Percentiles rank a stretch among this genome's conserved stretches.
Evolutionary conservation across 2,329 filamentous ascomycete genomes (phyloP).

Genomic region (Chrysoporthe puriensis): DNA sequence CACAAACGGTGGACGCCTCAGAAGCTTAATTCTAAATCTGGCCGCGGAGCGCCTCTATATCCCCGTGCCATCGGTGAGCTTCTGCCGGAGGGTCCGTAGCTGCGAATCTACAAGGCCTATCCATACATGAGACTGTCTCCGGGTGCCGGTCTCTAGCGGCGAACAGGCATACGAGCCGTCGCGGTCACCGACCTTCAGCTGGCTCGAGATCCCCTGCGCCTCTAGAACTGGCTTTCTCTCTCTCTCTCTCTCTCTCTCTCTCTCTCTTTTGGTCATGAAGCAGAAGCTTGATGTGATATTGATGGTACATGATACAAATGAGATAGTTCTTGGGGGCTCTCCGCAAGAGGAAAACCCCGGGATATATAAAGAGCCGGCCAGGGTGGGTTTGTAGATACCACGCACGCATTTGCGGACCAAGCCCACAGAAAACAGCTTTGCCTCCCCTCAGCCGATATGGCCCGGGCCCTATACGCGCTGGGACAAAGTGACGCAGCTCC

Average conservation of each 20-base stretch:
- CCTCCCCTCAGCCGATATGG: not conserved
- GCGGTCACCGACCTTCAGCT: not conserved
- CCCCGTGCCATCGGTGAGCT: too few relatives aligned
- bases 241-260: too few relatives aligned
- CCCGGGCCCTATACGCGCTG: not conserved
- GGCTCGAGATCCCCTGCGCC: not conserved
- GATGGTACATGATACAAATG: constrained; percentile 25
- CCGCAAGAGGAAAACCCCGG: not conserved
- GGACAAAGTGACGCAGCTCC: not conserved
- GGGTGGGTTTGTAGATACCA: not conserved
- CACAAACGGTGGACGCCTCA: too few relatives aligned
- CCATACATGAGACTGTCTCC: too few relatives aligned
- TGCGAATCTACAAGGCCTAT: too few relatives aligned
- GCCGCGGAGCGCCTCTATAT: too few relatives aligned
- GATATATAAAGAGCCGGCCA: constrained; percentile 12
- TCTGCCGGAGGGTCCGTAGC: too few relatives aligned
- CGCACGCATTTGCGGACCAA: not conserved
- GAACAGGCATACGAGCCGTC: too few relatives aligned
- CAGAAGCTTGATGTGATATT: constrained; percentile 13
- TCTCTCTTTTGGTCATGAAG: not conserved
- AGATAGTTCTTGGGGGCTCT: constrained; percentile 5
- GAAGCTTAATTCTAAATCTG: too few relatives aligned
- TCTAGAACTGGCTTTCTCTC: not conserved
- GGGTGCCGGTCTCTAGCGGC: not conserved
- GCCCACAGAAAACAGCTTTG: not conserved